phyloP scores from a whole-genome alignment of 805 yeast genomes.

The Lipomyces chichibuensis region DNA sequence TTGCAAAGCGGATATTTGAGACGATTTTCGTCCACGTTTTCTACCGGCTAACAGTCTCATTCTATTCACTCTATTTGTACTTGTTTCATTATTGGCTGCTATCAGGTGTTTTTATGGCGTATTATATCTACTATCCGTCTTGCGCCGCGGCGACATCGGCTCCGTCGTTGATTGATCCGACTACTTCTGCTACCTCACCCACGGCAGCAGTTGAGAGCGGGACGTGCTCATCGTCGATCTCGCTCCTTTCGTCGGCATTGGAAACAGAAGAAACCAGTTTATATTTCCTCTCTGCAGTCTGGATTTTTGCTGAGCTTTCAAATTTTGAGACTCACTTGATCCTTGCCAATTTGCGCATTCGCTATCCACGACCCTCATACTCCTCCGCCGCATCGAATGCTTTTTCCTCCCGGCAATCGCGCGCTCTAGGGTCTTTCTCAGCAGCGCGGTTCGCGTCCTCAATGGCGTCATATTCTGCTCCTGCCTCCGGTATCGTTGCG shows the following conservation, averaged over 20 bases:
- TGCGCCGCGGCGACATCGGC: background rate
- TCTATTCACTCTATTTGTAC: slow-evolving; percentile 82
- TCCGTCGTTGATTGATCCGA: background rate
- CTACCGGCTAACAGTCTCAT: slow-evolving; percentile 88
- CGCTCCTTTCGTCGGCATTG: slow-evolving; percentile 15
- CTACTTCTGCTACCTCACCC: background rate
- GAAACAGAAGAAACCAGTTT: slow-evolving; percentile 29
- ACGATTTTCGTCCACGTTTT: slow-evolving; percentile 82
- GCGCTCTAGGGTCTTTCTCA: background rate
- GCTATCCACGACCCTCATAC: slow-evolving; percentile 48
- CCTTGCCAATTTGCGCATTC: slow-evolving; percentile 58
- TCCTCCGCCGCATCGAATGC: background rate
- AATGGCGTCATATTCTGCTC: slow-evolving; percentile 7
- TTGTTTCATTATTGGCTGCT: slow-evolving; percentile 90
- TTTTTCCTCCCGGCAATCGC: slow-evolving; percentile 2
- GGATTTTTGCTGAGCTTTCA: slow-evolving; percentile 66
- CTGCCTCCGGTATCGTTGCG: slow-evolving; percentile 42
- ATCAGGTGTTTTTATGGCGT: slow-evolving; percentile 65
- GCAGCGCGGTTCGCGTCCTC: slow-evolving; percentile 17
- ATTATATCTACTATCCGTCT: slow-evolving; percentile 53
- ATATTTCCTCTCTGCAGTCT: slow-evolving; percentile 43
- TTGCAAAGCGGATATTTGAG: slow-evolving; percentile 83
- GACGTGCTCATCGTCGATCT: slow-evolving; percentile 18
- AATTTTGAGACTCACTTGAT: slow-evolving; percentile 73
- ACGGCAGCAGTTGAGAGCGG: background rate